These are phyloP conservation scores for Musa balbisiana DNA, from an alignment of 202 grass and related monocot species.

Conservation along the genomic window DNA sequence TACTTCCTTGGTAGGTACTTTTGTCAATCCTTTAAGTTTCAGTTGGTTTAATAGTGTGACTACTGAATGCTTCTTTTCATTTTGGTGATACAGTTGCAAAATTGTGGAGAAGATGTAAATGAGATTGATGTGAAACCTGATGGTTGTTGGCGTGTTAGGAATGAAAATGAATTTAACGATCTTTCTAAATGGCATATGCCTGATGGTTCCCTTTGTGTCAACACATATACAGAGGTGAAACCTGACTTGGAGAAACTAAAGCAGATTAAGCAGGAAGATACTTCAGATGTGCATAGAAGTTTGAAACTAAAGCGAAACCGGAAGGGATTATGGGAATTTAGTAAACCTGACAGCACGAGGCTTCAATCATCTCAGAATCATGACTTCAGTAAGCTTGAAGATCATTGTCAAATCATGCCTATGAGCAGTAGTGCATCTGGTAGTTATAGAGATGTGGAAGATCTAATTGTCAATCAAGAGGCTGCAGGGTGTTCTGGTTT, in stretches of 20 bases:
- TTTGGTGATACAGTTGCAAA: conserved; percentile 8
- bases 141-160: conserved; percentile 15
- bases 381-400: conserved; percentile 35
- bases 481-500: conserved; percentile 43
- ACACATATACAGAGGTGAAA: neutral
- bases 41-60: neutral
- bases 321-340: conserved; percentile 76
- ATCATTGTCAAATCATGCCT: conserved; percentile 35
- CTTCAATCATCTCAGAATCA: conserved; percentile 36
- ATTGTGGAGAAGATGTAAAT: conserved; percentile 20
- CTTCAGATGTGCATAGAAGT: conserved; percentile 29
- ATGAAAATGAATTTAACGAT: conserved; percentile 13
- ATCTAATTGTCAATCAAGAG: conserved; percentile 83
- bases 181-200: conserved; percentile 21
- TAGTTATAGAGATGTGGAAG: conserved; percentile 72
- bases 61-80: neutral
- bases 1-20: conserved; percentile 11
- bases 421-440: conserved; percentile 53
- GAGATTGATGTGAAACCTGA: conserved; percentile 25
- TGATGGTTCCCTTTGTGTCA: neutral
- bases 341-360: conserved; percentile 46
- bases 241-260: conserved; percentile 3
- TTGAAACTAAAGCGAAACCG: conserved; percentile 69
- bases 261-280: conserved; percentile 5
- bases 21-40: neutral